Evolutionary conservation across 2,329 filamentous ascomycete genomes (phyloP), one percentile per base, ranked within the genome.

Genomic region (Sporothrix humicola): DNA sequence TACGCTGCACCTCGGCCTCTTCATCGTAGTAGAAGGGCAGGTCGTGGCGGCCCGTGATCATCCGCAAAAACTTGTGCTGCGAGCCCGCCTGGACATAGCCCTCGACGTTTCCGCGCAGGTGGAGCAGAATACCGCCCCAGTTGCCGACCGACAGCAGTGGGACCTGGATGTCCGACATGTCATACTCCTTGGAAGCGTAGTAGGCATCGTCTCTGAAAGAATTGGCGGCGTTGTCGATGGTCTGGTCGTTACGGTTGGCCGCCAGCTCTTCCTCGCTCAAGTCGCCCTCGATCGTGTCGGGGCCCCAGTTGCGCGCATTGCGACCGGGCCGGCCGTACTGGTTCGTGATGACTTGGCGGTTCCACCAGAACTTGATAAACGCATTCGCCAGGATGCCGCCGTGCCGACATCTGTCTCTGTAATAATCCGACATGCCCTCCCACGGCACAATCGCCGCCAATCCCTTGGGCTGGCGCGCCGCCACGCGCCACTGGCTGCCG

Each of bases 21-120:
- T 92, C 88, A 0, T 86, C 80, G 78, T 92, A 92, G 81, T 92
- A 93, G 79, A 93, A 93, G 0, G 91, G 91, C 1, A 93, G 83
- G 77, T 93, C 91, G 75, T 93, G 91, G 0, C 91, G 85, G 1
- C 91, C 91, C 0, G 87, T 89, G 77, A 93, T 91, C 79, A 92
- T 89, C 6, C 91, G 87, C 0, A 93, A 83, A 76, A 90, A 93
- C 79, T 93, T 93, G 75, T 89, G 83, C 74, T 89, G 84, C 0
- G 90, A 92, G 0, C 90, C 89, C 0, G 91, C 90, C 66, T 89
- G 84, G 1, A 82, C 82, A 73, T 87, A 93, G 0, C 91, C 91
- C 77, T 91, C 85, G 8, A 93, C 84, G 76, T 93, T 93, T 1
- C 91, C 91, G 8, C 91, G 85, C 6, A 93, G 84, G 76, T 93